A percentile compares a stretch with the other conserved stretches of the same genome.
Evolutionary conservation across 192 early-diverging fungal genomes (phyloP).

Genomic region (Phlyctochytrium arcticum): DNA sequence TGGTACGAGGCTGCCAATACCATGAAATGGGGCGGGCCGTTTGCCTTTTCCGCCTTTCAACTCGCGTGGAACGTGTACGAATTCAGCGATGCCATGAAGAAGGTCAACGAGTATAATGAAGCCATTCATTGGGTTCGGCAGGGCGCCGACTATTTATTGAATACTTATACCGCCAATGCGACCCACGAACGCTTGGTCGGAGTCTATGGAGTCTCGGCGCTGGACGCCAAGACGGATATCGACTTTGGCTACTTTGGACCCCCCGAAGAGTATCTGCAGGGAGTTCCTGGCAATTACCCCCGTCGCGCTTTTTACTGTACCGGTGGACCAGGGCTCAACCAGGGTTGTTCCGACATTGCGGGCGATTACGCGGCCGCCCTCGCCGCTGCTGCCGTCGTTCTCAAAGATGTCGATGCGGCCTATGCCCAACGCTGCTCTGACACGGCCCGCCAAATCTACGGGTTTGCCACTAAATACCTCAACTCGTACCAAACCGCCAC

Average conservation of each 20-base stretch:
- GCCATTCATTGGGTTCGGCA: slow-evolving; percentile 20
- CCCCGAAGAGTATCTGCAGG: slow-evolving; percentile 24
- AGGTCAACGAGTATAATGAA: slow-evolving; percentile 19
- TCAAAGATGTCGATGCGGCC: slow-evolving; percentile 9
- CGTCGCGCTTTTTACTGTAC: slow-evolving; percentile 20
- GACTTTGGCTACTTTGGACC: slow-evolving; percentile 36
- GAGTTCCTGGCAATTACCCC: neutral
- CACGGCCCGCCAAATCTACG: slow-evolving; percentile 14
- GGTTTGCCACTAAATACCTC: slow-evolving; percentile 20
- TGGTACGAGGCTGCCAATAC: slow-evolving; percentile 61
- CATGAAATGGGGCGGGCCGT: slow-evolving; percentile 55
- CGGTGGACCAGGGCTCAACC: slow-evolving; percentile 11
- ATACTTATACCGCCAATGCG: slow-evolving; percentile 12
- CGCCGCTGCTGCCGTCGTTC: slow-evolving; percentile 8
- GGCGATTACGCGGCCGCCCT: slow-evolving; percentile 26
- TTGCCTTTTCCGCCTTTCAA: slow-evolving; percentile 42
- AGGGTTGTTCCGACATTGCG: slow-evolving; percentile 28
- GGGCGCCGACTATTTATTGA: slow-evolving; percentile 30
- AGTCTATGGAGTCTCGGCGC: slow-evolving; percentile 17
- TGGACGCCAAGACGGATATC: neutral
- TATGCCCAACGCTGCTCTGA: slow-evolving; percentile 21
- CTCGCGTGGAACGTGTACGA: slow-evolving; percentile 47
- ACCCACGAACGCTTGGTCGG: slow-evolving; percentile 23
- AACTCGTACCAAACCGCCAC: slow-evolving; percentile 11
- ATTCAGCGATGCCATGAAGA: slow-evolving; percentile 41